Conservation (phyloP, 192 early-diverging fungal genomes). For the Coemansia sp. region DNA sequence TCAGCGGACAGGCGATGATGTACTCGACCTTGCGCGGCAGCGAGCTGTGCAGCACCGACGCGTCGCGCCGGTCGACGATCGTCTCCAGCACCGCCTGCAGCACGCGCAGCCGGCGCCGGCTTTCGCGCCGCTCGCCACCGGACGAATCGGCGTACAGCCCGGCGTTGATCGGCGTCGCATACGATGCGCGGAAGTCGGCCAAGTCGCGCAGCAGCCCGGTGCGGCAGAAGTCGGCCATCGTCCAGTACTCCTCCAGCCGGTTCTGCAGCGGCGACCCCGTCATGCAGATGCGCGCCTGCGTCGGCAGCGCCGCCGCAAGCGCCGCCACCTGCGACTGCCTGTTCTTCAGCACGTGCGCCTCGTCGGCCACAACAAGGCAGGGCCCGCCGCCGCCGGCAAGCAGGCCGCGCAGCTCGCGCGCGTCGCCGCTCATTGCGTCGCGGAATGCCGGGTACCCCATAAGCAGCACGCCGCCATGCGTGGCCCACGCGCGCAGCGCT, state of each 20-base stretch:
- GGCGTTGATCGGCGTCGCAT: constrained; percentile 63
- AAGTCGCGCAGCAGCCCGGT: constrained; percentile 64
- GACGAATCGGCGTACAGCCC: constrained; percentile 62
- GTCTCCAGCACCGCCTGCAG: constrained; percentile 68
- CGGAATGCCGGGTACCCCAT: constrained; percentile 69
- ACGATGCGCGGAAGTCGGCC: constrained; percentile 60
- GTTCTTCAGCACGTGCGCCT: constrained; percentile 81
- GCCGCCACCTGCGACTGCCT: constrained; percentile 23
- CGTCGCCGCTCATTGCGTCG: constrained; percentile 23
- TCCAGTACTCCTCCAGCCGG: constrained; percentile 76
- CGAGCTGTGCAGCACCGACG: constrained; percentile 54
- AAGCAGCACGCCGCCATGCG: constrained; percentile 68
- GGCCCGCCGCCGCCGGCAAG: constrained; percentile 70
- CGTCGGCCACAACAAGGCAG: constrained; percentile 75
- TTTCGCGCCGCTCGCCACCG: constrained; percentile 7
- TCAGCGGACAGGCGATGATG: constrained; percentile 66
- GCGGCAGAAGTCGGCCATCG: constrained; percentile 76
- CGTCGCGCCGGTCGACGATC: constrained; percentile 64
- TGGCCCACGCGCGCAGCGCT: constrained; percentile 59
- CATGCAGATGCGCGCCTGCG: constrained; percentile 67
- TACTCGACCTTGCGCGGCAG: constrained; percentile 76
- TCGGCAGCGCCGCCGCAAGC: constrained; percentile 49
- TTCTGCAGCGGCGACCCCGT: constrained; percentile 90
- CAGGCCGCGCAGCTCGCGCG: constrained; percentile 19
- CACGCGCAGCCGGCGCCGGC: constrained; percentile 53